A percentile compares a stretch with the other conserved stretches of the same genome.
These are phyloP conservation scores for Colletotrichum tabaci DNA, from an alignment of 2,329 filamentous ascomycete genomes.

Conservation along the genomic window DNA sequence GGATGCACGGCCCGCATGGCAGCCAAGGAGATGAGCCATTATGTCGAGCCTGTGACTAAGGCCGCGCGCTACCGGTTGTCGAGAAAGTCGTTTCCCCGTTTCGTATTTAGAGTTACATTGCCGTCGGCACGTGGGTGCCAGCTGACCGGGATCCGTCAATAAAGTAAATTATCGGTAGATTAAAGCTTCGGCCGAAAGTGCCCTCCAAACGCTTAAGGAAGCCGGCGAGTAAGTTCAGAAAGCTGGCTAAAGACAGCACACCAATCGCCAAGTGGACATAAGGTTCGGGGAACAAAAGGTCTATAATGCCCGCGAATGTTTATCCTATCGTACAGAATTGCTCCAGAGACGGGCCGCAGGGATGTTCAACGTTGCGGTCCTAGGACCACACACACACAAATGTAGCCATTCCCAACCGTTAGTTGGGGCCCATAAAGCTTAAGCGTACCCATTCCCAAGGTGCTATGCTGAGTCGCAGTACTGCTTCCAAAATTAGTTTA, in stretches of 20 bases:
- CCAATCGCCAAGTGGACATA: background rate
- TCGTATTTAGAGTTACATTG: conserved; percentile 11
- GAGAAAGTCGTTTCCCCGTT: background rate
- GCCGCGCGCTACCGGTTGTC: background rate
- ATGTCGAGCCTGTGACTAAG: background rate
- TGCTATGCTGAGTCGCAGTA: background rate
- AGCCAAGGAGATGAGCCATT: background rate
- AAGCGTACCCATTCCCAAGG: no score
- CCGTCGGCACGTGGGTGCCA: no score
- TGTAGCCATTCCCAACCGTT: no score
- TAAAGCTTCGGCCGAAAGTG: background rate
- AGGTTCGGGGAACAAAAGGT: no score
- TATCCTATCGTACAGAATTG: background rate
- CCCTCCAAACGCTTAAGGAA: no score
- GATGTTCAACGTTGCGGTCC: background rate
- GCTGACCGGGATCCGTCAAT: background rate
- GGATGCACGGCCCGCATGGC: conserved; percentile 20
- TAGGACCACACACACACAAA: background rate
- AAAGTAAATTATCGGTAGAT: background rate
- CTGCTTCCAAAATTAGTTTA: background rate
- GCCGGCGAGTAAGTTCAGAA: background rate
- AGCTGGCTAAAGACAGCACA: no score
- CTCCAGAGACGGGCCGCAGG: no score
- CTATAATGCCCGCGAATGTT: background rate
- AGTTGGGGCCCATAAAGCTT: no score